Evolutionary conservation across 208 protist species (phyloP).

Genomic region (Blechomonas ayalai): DNA sequence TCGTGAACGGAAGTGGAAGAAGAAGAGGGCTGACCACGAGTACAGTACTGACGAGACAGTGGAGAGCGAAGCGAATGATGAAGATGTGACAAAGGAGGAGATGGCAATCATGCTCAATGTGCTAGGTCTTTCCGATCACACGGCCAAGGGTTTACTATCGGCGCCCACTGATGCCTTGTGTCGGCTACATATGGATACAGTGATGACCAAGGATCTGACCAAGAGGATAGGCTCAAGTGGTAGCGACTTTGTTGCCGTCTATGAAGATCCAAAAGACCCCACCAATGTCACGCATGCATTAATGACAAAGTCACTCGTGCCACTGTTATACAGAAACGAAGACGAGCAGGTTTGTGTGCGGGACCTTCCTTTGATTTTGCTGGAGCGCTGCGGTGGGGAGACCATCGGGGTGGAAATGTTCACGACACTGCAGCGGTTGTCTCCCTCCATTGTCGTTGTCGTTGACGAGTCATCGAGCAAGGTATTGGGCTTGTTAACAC

Average conservation of each 20-base stretch:
- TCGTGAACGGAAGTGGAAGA: conserved; percentile 9
- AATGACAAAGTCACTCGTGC: conserved; percentile 43
- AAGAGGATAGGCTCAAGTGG: conserved; percentile 37
- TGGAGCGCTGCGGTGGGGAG: conserved; percentile 27
- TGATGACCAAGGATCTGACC: conserved; percentile 28
- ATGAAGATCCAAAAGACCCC: conserved; percentile 37
- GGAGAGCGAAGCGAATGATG: conserved; percentile 19
- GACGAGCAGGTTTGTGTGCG: conserved; percentile 24
- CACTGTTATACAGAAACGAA: conserved; percentile 43
- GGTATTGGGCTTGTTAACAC: conserved; percentile 41
- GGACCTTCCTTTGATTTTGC: conserved; percentile 37
- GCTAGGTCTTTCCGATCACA: conserved; percentile 53
- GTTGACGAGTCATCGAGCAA: conserved; percentile 12
- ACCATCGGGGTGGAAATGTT: conserved; percentile 43
- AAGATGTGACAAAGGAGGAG: conserved; percentile 53
- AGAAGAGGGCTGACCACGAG: conserved; percentile 9
- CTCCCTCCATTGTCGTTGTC: conserved; percentile 30
- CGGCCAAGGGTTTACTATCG: conserved; percentile 33
- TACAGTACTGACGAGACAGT: neutral
- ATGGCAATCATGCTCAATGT: conserved; percentile 62
- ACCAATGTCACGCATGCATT: conserved; percentile 34
- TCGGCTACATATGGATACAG: conserved; percentile 33
- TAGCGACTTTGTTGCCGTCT: conserved; percentile 47
- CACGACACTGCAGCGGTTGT: conserved; percentile 29
- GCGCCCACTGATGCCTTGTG: conserved; percentile 31